A percentile compares a stretch with the other conserved stretches of the same genome.
Conservation (phyloP, 2,329 filamentous ascomycete species). For the Monosporascus sp. region DNA sequence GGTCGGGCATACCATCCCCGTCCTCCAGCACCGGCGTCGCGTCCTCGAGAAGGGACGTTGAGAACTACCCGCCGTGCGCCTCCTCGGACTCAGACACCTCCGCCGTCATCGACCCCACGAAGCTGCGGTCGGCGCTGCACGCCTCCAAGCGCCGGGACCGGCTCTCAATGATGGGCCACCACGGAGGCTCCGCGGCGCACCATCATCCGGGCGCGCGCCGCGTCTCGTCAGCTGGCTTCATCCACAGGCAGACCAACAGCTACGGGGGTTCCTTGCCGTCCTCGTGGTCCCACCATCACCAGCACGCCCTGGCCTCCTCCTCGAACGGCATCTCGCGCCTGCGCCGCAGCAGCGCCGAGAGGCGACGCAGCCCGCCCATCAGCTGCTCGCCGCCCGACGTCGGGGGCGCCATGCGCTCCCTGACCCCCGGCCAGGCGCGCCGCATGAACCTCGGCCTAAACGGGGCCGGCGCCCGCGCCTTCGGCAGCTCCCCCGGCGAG, state of each 20-base stretch:
- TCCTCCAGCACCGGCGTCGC: not conserved
- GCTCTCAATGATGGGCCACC: conserved; percentile 28
- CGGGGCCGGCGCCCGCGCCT: conserved; percentile 10
- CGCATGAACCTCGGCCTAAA: conserved; percentile 47
- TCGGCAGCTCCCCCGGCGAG: conserved; percentile 17
- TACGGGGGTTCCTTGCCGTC: conserved; percentile 28
- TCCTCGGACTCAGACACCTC: conserved; percentile 45
- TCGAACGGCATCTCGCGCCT: conserved; percentile 52
- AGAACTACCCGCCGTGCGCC: conserved; percentile 46
- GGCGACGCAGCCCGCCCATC: conserved; percentile 48
- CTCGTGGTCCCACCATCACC: not conserved
- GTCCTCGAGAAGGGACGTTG: conserved; percentile 14
- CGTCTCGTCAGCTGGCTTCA: conserved; percentile 39
- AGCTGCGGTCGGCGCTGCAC: conserved; percentile 50
- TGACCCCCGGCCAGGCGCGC: conserved; percentile 51
- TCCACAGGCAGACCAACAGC: conserved; percentile 23
- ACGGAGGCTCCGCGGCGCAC: not conserved
- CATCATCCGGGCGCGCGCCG: conserved; percentile 30
- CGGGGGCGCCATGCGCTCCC: conserved; percentile 25
- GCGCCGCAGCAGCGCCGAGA: conserved; percentile 44
- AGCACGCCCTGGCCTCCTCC: conserved; percentile 36
- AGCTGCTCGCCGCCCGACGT: conserved; percentile 43
- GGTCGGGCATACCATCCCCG: conserved; percentile 26
- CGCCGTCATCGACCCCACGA: conserved; percentile 42
- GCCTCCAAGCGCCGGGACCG: conserved; percentile 42